Percentiles rank a stretch among this genome's conserved stretches.
Evolutionary conservation across 1,284 basidiomycete species (phyloP).

Genomic region (Anthracocystis walkeri): DNA sequence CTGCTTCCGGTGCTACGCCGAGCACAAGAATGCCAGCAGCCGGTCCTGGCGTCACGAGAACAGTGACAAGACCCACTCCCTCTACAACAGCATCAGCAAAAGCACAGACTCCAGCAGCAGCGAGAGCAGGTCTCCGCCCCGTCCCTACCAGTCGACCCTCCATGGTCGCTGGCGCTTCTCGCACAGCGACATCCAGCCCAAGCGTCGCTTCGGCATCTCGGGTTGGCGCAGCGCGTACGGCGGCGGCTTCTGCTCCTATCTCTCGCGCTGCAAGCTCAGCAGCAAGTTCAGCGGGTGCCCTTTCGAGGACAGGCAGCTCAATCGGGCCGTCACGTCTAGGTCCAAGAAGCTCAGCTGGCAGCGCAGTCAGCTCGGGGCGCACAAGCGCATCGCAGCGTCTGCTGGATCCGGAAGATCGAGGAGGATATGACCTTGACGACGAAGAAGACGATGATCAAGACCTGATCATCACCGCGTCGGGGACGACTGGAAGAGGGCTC

Average conservation of each 20-base stretch:
- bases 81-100: conserved; percentile 23
- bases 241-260: conserved; percentile 35
- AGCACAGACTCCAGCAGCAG: conserved; percentile 45
- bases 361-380: conserved; percentile 42
- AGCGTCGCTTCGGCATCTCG: conserved; percentile 32
- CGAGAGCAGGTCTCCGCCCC: conserved; percentile 54
- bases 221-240: conserved; percentile 16
- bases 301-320: conserved; percentile 35
- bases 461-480: conserved; percentile 6
- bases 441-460: conserved; percentile 22
- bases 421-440: conserved; percentile 9
- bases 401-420: conserved; percentile 19
- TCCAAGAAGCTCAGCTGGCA: conserved; percentile 35
- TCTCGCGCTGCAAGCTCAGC: conserved; percentile 32
- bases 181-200: conserved; percentile 40
- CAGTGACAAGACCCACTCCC: conserved; percentile 12
- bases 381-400: conserved; percentile 38
- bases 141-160: conserved; percentile 50
- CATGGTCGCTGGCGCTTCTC: conserved; percentile 43
- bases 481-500: neutral
- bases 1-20: conserved; percentile 16
- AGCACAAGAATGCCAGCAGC: conserved; percentile 30
- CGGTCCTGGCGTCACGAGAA: conserved; percentile 11
- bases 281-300: conserved; percentile 16
- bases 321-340: conserved; percentile 32